Base-by-base conservation (phyloP, 2,329 filamentous ascomycete genomes). In the Beauveria sp. region DNA sequence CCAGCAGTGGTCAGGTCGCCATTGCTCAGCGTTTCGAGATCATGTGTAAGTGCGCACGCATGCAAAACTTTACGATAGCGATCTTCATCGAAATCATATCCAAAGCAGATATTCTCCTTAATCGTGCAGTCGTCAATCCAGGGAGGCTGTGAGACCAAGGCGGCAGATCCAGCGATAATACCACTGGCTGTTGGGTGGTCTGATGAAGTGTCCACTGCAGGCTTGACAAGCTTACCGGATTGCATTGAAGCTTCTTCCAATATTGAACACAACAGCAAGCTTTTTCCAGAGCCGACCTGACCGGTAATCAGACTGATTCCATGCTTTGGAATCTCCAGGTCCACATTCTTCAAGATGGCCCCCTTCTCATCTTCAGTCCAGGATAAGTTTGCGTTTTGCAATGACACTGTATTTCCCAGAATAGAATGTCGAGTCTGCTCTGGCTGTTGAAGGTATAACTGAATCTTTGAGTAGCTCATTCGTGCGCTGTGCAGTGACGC, bases 51-150 rank as follows among this genome's bases (percentile, higher is more conserved):
- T 0, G 87, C 87, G 64, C 88, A 91, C 1, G 84, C 86, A 54
- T 82, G 78, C n/a, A 90, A 71, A 0, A 89, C 88, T 67, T 86
- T 83, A 1, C 76, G 74, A 69, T 91, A 91, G 43, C 89, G 82
- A 10, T 79, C 74, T 53, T 83, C 75, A 62, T 90, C 84, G 26
- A 79, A 80, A 0, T 87, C 87, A 2, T 90, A 74, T 0, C 87
- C 88, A 64, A 90, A 91, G 0, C 89, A 70, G 52, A 91, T 86
- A 66, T 91, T 91, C 24, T 89, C 83, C 63, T 80, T 84, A 63
- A 91, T 85, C 4, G 82, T 87, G 1, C 85, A 86, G 66, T 91
- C 90, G 68, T 91, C 88, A 57, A 91, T 89, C 88, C 88, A 91
- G 0, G 88, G 88, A 20, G 88, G 88, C 69, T 90, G 87, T 6